Percentiles rank a stretch among this genome's conserved stretches.
Conservation (phyloP, 2,329 filamentous ascomycete species). For the Acrodontium crateriforme region DNA sequence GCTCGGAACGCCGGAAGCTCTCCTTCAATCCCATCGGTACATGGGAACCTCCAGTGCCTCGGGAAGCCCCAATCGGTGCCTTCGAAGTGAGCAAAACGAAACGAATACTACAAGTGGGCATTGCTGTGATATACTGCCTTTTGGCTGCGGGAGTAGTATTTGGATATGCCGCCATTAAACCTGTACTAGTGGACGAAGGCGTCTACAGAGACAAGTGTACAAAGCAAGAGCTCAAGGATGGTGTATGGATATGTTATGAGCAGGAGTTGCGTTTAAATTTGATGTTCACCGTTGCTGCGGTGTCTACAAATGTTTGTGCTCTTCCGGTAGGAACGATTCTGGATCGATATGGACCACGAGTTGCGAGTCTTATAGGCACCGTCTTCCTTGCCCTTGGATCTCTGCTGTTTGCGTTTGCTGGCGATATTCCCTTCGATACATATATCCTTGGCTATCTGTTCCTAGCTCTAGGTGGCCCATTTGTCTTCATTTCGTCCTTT, state of each 20-base stretch:
- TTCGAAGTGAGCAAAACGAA: slow-evolving; percentile 42
- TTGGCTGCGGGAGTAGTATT: slow-evolving; percentile 70
- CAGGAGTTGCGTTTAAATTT: slow-evolving; percentile 58
- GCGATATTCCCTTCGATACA: slow-evolving; percentile 52
- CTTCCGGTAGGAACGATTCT: slow-evolving; percentile 75
- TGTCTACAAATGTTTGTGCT: slow-evolving; percentile 75
- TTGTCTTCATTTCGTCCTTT: slow-evolving; percentile 38
- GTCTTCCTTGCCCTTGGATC: slow-evolving; percentile 55
- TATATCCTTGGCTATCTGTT: slow-evolving; percentile 36
- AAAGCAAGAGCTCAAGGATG: slow-evolving; percentile 34
- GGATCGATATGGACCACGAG: slow-evolving; percentile 66
- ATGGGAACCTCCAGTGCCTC: slow-evolving; percentile 28
- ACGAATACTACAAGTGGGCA: slow-evolving; percentile 48
- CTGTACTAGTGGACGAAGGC: slow-evolving; percentile 58
- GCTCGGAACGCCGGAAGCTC: slow-evolving; percentile 32
- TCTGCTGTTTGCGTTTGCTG: slow-evolving; percentile 55
- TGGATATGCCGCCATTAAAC: slow-evolving; percentile 74
- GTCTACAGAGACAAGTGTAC: slow-evolving; percentile 56
- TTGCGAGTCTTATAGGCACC: slow-evolving; percentile 59
- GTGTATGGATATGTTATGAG: slow-evolving; percentile 40
- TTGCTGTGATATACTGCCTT: slow-evolving; percentile 59
- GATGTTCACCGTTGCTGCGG: slow-evolving; percentile 85
- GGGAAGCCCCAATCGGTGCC: slow-evolving; percentile 30
- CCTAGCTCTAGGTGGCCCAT: slow-evolving; percentile 34
- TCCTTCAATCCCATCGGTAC: slow-evolving; percentile 36